Base-by-base conservation (phyloP, 805 yeast species). In the Candida piceae region DNA sequence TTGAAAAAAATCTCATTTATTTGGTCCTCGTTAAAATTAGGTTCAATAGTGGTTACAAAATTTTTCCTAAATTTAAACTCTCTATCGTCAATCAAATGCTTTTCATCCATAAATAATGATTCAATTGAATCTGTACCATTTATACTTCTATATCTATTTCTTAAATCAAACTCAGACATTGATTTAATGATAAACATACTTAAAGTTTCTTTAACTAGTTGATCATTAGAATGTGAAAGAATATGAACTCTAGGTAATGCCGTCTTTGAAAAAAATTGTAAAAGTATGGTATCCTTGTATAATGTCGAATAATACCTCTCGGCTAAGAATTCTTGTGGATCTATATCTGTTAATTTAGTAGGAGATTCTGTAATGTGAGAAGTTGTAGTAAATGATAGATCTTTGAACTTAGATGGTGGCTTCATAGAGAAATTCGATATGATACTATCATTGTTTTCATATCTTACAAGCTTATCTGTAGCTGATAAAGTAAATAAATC, bases 251-350 rank as follows among this genome's bases (percentile, higher is more conserved):
- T 48, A 0, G 64, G 54, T 6, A 60, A 31, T 1, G 62, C 49
- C 2, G 62, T 56, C 35, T 60, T 60, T 3, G 57, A 44, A 30
- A 60, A 59, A 32, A 50, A 51, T 35, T 56, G 57, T 6, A 59
- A 21, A 10, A 59, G 57, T 3, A 46, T 44, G 3, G 55, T 39
- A n/a, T 36, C 34, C 15, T 40, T 44, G 41, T 59, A 60, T 4
- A 60, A 41, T 7, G 52, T 46, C 1, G 55, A 39, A 21, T 47
- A 53, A 35, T 60, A 60, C 11, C 56, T 31, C 17, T 56, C 55
- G 1, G 43, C 34, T 3, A 60, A 34, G 30, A 54, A 60, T 29
- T 50, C 43, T 4, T 35, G 39, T 2, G 64, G 62, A 29, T 59
- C 61, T 7, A 52, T 36, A 15, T 34, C 32, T 16, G 41, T 31